Evolutionary conservation across 805 yeast species (phyloP).

Genomic region (Naumovozyma dairenensis): DNA sequence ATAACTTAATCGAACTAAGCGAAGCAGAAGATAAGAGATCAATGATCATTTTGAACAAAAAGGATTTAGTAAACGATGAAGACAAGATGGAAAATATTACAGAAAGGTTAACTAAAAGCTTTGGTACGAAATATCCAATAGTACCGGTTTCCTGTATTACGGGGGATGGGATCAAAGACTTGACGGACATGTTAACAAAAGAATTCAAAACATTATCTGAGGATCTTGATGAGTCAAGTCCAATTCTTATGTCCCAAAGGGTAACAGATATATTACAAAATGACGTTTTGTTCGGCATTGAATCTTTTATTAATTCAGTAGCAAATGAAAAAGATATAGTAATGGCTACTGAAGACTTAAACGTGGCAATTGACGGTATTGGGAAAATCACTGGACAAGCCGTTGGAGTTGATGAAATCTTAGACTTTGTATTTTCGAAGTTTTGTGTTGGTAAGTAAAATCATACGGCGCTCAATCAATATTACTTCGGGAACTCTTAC

Average conservation of each 20-base stretch:
- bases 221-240: constrained; percentile 42
- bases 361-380: constrained; percentile 70
- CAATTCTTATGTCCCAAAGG: constrained; percentile 64
- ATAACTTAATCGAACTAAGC: constrained; percentile 11
- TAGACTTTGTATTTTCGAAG: constrained; percentile 83
- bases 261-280: constrained; percentile 63
- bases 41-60: constrained; percentile 46
- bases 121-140: constrained; percentile 23
- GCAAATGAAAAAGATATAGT: constrained; percentile 55
- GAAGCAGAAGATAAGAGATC: constrained; percentile 17
- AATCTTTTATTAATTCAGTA: constrained; percentile 45
- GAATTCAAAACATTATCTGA: constrained; percentile 42
- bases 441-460: constrained; percentile 85
- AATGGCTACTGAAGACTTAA: constrained; percentile 67
- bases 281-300: constrained; percentile 69
- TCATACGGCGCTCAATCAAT: background rate
- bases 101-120: constrained; percentile 1
- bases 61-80: constrained; percentile 35
- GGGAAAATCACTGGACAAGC: constrained; percentile 89
- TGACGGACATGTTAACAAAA: constrained; percentile 35
- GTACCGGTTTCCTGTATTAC: constrained; percentile 51
- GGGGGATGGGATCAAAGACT: constrained; percentile 43
- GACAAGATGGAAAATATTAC: constrained; percentile 15
- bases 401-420: constrained; percentile 79
- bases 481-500: no score